phyloP scores from a whole-genome alignment of 106 monocot species.

The Allium cepa region DNA sequence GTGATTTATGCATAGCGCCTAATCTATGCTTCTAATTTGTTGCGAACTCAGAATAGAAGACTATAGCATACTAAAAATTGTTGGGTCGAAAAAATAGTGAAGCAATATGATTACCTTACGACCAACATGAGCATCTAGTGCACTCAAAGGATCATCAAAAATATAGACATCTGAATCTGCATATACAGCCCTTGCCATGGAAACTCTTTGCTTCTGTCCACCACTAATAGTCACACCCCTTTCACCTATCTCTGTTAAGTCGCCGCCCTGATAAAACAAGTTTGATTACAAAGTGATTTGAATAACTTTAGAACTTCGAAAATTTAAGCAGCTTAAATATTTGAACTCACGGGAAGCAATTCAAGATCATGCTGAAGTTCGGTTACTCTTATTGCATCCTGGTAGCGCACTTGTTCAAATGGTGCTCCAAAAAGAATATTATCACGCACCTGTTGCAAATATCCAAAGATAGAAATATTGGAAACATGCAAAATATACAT shows the following conservation, averaged over 20 bases:
- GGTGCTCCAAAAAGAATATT: slow-evolving; percentile 95
- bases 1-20: too few species aligned
- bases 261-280: slow-evolving; percentile 63
- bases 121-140: slow-evolving; percentile 99
- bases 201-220: slow-evolving; percentile 99
- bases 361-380: slow-evolving; percentile 83
- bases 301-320: not conserved
- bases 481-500: not conserved
- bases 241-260: slow-evolving; percentile 99
- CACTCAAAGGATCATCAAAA: slow-evolving; percentile 99
- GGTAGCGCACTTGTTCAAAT: slow-evolving; percentile 62
- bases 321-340: slow-evolving; percentile 1
- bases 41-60: too few species aligned
- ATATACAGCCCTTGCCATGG: slow-evolving; percentile 98
- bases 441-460: slow-evolving; percentile 58
- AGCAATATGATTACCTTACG: slow-evolving; percentile 48
- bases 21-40: too few species aligned
- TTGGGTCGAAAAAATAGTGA: not conserved
- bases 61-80: too few species aligned
- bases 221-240: slow-evolving; percentile 99
- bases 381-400: slow-evolving; percentile 76
- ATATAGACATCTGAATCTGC: slow-evolving; percentile 96
- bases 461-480: not conserved
- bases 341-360: slow-evolving; percentile 67
- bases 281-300: not conserved